Base-by-base conservation (phyloP, 257 asterid species). In the Buddleja alternifolia region DNA sequence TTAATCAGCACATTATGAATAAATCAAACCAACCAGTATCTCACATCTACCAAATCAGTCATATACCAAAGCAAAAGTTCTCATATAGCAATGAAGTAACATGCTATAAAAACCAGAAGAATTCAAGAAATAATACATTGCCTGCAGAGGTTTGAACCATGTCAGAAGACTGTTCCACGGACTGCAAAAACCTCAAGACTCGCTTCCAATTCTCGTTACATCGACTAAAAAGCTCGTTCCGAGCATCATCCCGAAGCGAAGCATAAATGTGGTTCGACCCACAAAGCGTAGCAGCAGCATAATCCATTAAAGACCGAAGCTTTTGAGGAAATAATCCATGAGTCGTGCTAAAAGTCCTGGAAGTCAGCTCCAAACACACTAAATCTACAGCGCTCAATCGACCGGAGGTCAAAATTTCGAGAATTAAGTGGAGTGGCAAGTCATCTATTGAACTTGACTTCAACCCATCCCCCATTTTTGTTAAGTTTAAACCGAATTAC, bases 231-330 rank as follows among this genome's bases (percentile, higher is more conserved):
- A 84, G 85, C 80, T 81, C 90, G 53, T 63, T 55, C 79, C 69
- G 83, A 66, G 82, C 77, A 62, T 46, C 57, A 19, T 63, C 77
- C 65, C 48, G 74, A 73, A 88, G 77, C 53, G 88, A 81, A 45
- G 69, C 72, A 69, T 82, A 88, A 4, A 90, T 66, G 16, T 86
- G 81, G 66, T 80, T 83, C 70, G 77, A 70, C 39, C 47, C 80
- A 73, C 97, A 90, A 10, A 90, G 96, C 86, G 70, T 84, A 77
- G 75, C 86, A 10, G 94, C 97, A 48, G 89, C 92, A 72, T 81
- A 86, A 72, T 90, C 96, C 46, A 81, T 82, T 52, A 88, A 75
- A 71, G 97, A 86, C 70, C 76, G 81, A 60, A 86, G 79, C 60
- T 84, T 87, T 64, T 69, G 78, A 6, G 97, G 74, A 71, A 78